Percentiles rank a stretch among this genome's conserved stretches.
Conservation (phyloP, 352 stramenopile species). For the Phytophthora idaei region DNA sequence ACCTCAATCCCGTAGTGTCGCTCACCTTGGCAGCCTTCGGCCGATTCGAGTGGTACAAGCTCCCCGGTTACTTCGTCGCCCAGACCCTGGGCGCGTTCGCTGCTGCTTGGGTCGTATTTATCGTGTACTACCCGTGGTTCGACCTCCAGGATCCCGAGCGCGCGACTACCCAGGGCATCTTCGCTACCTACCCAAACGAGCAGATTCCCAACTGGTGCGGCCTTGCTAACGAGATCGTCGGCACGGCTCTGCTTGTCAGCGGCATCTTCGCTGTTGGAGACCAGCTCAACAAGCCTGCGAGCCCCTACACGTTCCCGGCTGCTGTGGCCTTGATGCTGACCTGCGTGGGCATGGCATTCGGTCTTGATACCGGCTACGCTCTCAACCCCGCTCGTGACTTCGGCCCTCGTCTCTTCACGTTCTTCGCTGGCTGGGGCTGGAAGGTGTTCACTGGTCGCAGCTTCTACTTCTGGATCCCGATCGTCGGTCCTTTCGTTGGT, state of each 20-base stretch:
- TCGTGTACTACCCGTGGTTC: constrained; percentile 66
- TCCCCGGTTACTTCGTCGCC: constrained; percentile 51
- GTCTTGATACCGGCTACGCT: constrained; percentile 43
- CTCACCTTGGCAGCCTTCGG: constrained; percentile 49
- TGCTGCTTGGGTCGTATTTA: constrained; percentile 46
- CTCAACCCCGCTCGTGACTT: constrained; percentile 54
- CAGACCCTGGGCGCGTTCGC: constrained; percentile 53
- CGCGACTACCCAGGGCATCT: constrained; percentile 44
- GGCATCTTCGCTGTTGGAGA: constrained; percentile 52
- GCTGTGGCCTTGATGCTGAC: constrained; percentile 42
- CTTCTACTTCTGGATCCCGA: constrained; percentile 50
- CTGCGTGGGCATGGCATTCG: constrained; percentile 42
- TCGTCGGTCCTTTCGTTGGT: constrained; percentile 44
- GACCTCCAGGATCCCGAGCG: constrained; percentile 46
- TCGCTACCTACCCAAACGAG: constrained; percentile 51
- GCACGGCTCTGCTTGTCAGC: constrained; percentile 44
- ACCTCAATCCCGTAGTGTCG: constrained; percentile 69
- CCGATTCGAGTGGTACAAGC: constrained; percentile 55
- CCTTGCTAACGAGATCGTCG: constrained; percentile 50
- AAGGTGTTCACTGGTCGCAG: constrained; percentile 41
- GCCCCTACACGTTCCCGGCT: constrained; percentile 36
- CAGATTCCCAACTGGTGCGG: constrained; percentile 47
- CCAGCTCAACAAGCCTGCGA: constrained; percentile 46
- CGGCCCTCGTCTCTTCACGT: constrained; percentile 50
- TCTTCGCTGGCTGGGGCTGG: constrained; percentile 47